Evolutionary conservation across 1,284 basidiomycete species (phyloP), one percentile per base, ranked within the genome.

Genomic region (Puccinia horiana): DNA sequence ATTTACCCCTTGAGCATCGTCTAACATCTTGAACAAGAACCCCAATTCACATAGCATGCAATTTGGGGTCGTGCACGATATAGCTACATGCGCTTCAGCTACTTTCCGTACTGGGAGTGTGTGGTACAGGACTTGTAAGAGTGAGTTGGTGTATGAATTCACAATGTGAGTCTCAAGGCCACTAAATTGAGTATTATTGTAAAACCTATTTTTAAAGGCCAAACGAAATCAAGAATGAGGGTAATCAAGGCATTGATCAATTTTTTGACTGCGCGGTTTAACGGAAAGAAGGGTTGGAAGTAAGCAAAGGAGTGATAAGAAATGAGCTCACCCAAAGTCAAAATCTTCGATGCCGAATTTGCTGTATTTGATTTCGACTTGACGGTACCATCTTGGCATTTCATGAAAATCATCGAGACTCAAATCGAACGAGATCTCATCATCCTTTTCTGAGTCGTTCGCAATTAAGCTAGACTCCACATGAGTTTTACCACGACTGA

Each of bases 311-410:
- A 56, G 26, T n/a, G n/a, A 52, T 4, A 20, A 32, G 23, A 37
- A 49, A 37, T 0, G 52, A 26, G 86, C 89, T 82, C 85, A 94
- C 93, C 90, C 96, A 86, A 99, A 99, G 87, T 99, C 97, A 86
- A 99, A 99, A 87, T 99, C 96, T 86, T 96, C 96, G 37, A 98
- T 94, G n/a, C 96, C 96, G 85, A 99, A 99, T 85, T 95, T 95
- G 70, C 94, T 96, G 87, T 99, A 99, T 87, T 97, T 95, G 86
- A 99, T 99, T 87, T 97, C 95, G 58, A 98, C 95, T 85, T 93
- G 92, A 65, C 93, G 91, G 87, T 97, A 99, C 84, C 92, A 91
- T 83, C 91, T 91, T 0, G 96, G 95, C 83, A 96, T 76, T 23
- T 82, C 81, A 37, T 91, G 47, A 91, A 76, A 63, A 26, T 72